Conservation (phyloP, 257 asterid species). For the Coffea canephora region DNA sequence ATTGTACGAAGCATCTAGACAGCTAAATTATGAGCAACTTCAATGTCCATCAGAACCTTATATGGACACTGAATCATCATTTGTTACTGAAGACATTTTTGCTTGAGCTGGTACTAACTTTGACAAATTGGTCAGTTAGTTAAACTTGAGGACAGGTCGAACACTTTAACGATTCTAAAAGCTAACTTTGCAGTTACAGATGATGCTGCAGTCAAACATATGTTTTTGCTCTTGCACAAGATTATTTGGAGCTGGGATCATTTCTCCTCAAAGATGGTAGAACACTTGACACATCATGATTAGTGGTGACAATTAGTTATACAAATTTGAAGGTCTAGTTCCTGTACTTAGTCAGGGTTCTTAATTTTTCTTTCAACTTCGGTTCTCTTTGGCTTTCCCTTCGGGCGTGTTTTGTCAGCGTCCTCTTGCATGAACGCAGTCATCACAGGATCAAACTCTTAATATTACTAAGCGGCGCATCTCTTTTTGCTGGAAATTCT, state of each 20-base stretch:
- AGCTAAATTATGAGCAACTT: slow-evolving; percentile 78
- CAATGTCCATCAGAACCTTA: slow-evolving; percentile 46
- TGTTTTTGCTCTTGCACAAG: background rate
- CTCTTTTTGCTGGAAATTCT: background rate
- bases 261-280: background rate
- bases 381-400: background rate
- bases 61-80: slow-evolving; percentile 33
- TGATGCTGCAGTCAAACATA: background rate
- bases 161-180: background rate
- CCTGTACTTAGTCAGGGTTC: background rate
- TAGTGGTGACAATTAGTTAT: background rate
- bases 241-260: background rate
- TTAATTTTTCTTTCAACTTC: background rate
- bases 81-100: slow-evolving; percentile 75
- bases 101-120: slow-evolving; percentile 30
- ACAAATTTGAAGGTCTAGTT: background rate
- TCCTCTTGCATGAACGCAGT: background rate
- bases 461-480: background rate
- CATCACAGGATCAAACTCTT: background rate
- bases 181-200: background rate
- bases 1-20: slow-evolving; percentile 87
- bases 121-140: slow-evolving; percentile 10
- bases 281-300: background rate
- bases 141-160: background rate
- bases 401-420: background rate